phyloP scores from a whole-genome alignment of 176 grass and related monocot species.

The Carex pumila region DNA sequence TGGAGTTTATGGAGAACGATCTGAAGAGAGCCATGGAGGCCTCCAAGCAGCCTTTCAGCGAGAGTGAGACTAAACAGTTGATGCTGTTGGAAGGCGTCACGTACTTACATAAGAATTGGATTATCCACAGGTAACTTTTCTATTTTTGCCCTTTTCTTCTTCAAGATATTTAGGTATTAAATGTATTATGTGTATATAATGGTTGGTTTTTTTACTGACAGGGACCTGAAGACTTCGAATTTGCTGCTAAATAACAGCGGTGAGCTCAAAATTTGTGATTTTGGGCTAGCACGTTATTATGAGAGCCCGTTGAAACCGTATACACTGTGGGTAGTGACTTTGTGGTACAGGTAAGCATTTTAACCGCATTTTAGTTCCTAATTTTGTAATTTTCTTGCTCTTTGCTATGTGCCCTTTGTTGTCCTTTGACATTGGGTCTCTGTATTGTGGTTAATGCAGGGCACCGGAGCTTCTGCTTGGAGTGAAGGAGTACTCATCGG shows the following conservation, averaged over 20 bases:
- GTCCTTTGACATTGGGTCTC: neutral
- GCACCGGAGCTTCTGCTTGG: constrained; percentile 75
- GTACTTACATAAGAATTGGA: constrained; percentile 90
- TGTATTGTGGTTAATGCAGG: constrained; percentile 26
- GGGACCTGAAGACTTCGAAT: constrained; percentile 92
- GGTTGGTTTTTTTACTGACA: constrained; percentile 18
- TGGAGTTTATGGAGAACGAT: constrained; percentile 97
- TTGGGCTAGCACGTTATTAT: constrained; percentile 89
- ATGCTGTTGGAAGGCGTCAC: constrained; percentile 85
- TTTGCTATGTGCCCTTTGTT: neutral
- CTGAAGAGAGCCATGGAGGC: constrained; percentile 76
- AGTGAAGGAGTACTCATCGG: constrained; percentile 76
- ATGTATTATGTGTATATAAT: constrained; percentile 9
- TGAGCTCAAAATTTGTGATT: constrained; percentile 93
- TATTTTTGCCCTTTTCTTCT: neutral
- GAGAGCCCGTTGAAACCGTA: constrained; percentile 79
- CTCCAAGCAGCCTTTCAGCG: constrained; percentile 62
- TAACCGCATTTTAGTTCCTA: constrained; percentile 11
- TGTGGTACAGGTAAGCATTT: constrained; percentile 69
- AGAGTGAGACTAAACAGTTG: constrained; percentile 78
- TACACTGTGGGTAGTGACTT: constrained; percentile 83
- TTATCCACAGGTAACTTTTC: constrained; percentile 61
- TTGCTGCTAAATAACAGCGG: constrained; percentile 74
- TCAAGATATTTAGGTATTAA: neutral
- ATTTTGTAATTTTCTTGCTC: neutral